Evolutionary conservation across 1,284 basidiomycete species (phyloP), one percentile per base, ranked within the genome.

Genomic region (Leccinum fuscescens): DNA sequence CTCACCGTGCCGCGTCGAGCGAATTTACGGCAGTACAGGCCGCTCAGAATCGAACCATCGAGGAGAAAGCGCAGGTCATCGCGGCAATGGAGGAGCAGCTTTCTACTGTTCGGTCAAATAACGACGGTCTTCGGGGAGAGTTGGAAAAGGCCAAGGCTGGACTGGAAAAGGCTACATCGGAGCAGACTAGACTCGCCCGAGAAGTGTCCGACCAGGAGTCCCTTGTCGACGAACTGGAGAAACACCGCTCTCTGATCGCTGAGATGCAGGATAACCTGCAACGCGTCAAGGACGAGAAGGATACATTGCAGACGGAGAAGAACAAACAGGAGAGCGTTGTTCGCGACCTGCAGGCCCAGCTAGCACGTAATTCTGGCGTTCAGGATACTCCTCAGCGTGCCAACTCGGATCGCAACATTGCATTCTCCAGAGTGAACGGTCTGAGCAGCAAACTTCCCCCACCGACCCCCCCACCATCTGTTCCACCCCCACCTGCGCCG

Each of bases 401-500:
- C 49, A 64, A 72, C n/a, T 76, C 80, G 20, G 86, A 88, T 55
- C 83, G 88, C 22, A 79, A 74, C 49, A 70, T 84, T 44, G 76
- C 83, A 6, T 86, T 83, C 68, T 78, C 80, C 48, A 82, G 89
- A 61, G 74, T 80, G 53, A 82, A 82, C 60, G 83, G 82, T 31
- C 73, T 89, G 58, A 83, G 87, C 37, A 77, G 85, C 67, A 95
- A 95, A 73, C 82, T 92, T 27, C 94, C 94, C 24, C 94, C 94
- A 20, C 90, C 91, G 0, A 92, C 90, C 0, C 94, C 94, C 1
- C 93, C 94, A 22, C 94, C 94, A 3, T 88, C 89, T 27, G 82
- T 93, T 51, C 94, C 94, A 6, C 92, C 92, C 8, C 94, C 94
- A 8, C 92, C 92, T 20, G 85, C 90, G 12, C 90, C 91, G 5